These are phyloP conservation scores for Ramichloridium luteum DNA, from an alignment of 2,329 filamentous ascomycete species.

Conservation along the genomic window DNA sequence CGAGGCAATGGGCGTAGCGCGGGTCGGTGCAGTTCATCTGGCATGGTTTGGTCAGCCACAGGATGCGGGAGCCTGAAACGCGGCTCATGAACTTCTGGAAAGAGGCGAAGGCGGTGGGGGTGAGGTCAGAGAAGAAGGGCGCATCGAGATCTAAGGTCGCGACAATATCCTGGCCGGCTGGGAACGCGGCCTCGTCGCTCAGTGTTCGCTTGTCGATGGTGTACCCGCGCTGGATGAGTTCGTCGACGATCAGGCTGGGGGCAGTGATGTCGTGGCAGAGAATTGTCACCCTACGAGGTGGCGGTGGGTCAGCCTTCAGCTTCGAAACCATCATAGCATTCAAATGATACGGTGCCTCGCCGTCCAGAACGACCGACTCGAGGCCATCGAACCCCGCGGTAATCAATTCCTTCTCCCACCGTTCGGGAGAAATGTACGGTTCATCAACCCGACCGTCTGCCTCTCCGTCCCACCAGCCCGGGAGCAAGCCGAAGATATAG, in stretches of 20 bases:
- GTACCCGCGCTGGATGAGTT: neutral
- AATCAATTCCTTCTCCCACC: neutral
- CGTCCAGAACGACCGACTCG: neutral
- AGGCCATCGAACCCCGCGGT: neutral
- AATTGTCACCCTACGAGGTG: neutral
- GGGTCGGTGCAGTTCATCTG: neutral
- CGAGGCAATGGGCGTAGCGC: neutral
- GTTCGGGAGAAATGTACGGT: no score
- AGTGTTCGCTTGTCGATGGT: neutral
- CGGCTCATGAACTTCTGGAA: neutral
- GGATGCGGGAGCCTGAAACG: conserved; percentile 1
- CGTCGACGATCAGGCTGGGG: neutral
- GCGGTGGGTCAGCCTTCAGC: neutral
- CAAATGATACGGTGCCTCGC: neutral
- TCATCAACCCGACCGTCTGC: conserved; percentile 1
- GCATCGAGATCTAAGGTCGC: neutral
- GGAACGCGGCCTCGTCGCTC: neutral
- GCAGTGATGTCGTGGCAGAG: neutral
- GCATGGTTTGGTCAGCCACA: conserved; percentile 4
- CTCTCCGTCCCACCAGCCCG: conserved; percentile 10
- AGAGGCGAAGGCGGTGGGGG: neutral
- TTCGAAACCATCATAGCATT: neutral
- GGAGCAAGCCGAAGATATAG: conserved; percentile 8
- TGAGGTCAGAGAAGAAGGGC: neutral
- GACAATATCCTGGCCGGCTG: neutral